Conservation (phyloP, 2,329 filamentous ascomycete genomes). For the Cladosporium colombiae region DNA sequence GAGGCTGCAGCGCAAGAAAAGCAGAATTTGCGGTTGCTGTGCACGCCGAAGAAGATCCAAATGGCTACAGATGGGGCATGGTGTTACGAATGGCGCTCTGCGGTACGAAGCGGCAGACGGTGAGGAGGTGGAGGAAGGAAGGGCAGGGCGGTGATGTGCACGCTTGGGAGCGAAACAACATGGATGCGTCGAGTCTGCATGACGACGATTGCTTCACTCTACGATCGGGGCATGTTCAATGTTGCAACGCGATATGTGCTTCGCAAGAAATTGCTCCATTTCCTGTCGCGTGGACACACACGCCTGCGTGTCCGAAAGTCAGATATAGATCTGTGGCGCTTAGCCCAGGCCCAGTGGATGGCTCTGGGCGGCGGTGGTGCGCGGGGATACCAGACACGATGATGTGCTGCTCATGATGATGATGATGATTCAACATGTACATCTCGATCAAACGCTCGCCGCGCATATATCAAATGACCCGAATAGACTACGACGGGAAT, state of each 20-base stretch:
- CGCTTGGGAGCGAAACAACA: slow-evolving; percentile 9
- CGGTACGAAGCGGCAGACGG: slow-evolving; percentile 17
- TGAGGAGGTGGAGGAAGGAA: not conserved
- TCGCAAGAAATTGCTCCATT: slow-evolving; percentile 8
- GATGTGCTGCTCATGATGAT: slow-evolving; percentile 11
- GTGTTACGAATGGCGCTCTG: slow-evolving; percentile 18
- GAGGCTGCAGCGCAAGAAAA: not conserved
- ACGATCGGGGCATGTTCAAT: not conserved
- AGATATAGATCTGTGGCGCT: slow-evolving; percentile 14
- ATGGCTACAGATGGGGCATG: slow-evolving; percentile 3
- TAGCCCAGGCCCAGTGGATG: slow-evolving; percentile 7
- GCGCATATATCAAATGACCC: slow-evolving; percentile 11
- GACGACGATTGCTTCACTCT: not conserved
- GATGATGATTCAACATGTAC: not conserved
- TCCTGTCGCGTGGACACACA: not conserved
- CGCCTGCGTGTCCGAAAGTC: slow-evolving; percentile 1
- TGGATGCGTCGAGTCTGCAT: slow-evolving; percentile 1
- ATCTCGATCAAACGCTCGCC: slow-evolving; percentile 2
- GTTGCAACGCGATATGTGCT: not conserved
- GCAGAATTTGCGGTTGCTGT: slow-evolving; percentile 13
- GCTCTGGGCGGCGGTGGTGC: slow-evolving; percentile 4
- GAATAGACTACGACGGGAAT: not conserved
- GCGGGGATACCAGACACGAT: not conserved
- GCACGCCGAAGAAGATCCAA: slow-evolving; percentile 16
- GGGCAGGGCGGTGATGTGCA: slow-evolving; percentile 4